phyloP scores from a whole-genome alignment of 1,284 basidiomycete species.

The Ceratobasidium sp. region DNA sequence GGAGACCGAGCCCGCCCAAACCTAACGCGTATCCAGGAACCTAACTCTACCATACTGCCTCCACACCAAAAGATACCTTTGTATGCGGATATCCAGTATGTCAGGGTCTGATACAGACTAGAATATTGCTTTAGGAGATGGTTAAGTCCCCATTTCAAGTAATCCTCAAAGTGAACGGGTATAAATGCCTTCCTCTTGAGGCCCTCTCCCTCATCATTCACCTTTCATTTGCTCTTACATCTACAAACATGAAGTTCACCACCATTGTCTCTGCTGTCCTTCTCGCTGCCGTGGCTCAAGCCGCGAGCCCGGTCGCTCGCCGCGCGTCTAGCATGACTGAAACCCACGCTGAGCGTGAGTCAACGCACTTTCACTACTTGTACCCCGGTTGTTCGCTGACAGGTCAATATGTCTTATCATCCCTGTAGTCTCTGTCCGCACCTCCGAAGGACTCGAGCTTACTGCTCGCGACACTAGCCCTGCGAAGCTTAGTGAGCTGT shows the following conservation, averaged over 20 bases:
- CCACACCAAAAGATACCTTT: too few species aligned
- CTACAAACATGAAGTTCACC: not conserved
- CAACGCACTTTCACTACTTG: not conserved
- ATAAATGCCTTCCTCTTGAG: too few species aligned
- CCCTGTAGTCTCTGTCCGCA: not conserved
- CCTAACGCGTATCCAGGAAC: too few species aligned
- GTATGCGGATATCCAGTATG: too few species aligned
- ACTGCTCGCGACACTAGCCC: conserved; percentile 17
- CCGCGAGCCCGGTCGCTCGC: not conserved
- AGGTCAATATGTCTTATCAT: not conserved
- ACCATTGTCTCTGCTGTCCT: not conserved
- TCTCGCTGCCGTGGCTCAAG: not conserved
- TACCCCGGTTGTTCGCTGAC: not conserved
- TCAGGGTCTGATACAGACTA: too few species aligned
- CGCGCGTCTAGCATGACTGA: not conserved
- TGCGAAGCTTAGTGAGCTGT: conserved; percentile 1
- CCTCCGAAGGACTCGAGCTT: not conserved
- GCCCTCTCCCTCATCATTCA: too few species aligned
- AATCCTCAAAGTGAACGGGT: too few species aligned
- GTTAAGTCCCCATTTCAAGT: too few species aligned
- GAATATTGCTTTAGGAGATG: too few species aligned
- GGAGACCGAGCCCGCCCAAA: too few species aligned
- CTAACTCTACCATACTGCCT: too few species aligned
- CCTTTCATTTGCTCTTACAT: too few species aligned
- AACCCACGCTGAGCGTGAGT: not conserved